Conservation (phyloP, 2,329 filamentous ascomycete genomes). For the Coniella vitis region DNA sequence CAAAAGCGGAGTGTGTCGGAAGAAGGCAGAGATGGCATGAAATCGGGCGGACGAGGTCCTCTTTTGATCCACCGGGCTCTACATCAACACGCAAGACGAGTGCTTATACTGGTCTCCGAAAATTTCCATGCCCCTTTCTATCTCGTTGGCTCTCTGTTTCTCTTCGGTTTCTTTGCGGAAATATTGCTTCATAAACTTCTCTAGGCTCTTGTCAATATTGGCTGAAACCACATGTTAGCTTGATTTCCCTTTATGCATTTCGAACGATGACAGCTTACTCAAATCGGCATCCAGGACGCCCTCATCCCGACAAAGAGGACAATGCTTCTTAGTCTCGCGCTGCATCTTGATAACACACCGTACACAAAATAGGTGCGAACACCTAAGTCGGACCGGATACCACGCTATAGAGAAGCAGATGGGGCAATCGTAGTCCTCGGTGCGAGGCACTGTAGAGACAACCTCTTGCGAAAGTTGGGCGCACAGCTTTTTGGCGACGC, state of each 20-base stretch:
- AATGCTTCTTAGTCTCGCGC: constrained; percentile 58
- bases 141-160: constrained; percentile 66
- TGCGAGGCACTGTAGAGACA: constrained; percentile 66
- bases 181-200: constrained; percentile 65
- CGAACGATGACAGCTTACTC: constrained; percentile 35
- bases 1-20: not conserved
- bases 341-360: constrained; percentile 77
- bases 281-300: constrained; percentile 65
- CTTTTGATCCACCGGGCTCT: constrained; percentile 12
- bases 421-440: constrained; percentile 80
- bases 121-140: constrained; percentile 65
- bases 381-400: constrained; percentile 70
- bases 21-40: not conserved
- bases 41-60: not conserved
- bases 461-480: constrained; percentile 67
- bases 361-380: constrained; percentile 76
- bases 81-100: constrained; percentile 56
- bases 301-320: constrained; percentile 68
- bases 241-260: too few relatives aligned
- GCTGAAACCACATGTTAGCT: constrained; percentile 31
- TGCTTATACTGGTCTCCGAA: constrained; percentile 61
- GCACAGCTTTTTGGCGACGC: constrained; percentile 69
- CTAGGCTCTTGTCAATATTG: constrained; percentile 62
- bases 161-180: constrained; percentile 66
- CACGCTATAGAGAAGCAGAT: constrained; percentile 76